Evolutionary conservation across 257 asterid genomes (phyloP).

Genomic region (Schizonepeta tenuifolia): DNA sequence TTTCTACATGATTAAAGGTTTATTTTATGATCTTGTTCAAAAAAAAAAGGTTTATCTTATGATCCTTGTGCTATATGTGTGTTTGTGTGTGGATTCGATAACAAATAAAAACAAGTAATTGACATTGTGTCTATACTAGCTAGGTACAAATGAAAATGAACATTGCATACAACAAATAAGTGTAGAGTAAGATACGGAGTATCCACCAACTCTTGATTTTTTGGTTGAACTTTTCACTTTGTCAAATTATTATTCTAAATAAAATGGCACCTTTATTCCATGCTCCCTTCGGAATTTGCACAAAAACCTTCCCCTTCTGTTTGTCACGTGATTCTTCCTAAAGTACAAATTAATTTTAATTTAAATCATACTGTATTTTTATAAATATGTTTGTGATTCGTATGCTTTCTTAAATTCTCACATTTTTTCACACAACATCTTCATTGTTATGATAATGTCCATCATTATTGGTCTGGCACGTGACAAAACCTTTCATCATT

Average conservation of each 20-base stretch:
- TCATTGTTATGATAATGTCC: constrained; percentile 62
- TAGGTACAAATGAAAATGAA: constrained; percentile 15
- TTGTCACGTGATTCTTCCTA: constrained; percentile 48
- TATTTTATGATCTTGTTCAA: no score
- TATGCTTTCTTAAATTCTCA: constrained; percentile 59
- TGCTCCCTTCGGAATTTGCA: constrained; percentile 31
- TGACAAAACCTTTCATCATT: constrained; percentile 43
- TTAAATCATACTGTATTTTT: constrained; percentile 25
- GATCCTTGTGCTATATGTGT: no score
- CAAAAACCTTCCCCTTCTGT: constrained; percentile 20
- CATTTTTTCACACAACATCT: constrained; percentile 46
- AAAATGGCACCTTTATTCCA: constrained; percentile 32
- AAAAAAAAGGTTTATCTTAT: no score
- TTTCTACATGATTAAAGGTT: no score
- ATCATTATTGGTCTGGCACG: constrained; percentile 65
- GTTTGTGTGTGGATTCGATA: no score
- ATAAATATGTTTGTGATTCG: constrained; percentile 21
- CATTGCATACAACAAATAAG: constrained; percentile 7
- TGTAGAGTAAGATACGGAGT: constrained; percentile 29
- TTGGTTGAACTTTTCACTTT: constrained; percentile 46
- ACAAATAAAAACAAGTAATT: no score
- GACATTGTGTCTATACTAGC: no score
- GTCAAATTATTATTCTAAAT: constrained; percentile 45
- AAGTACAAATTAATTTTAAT: constrained; percentile 18
- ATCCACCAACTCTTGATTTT: constrained; percentile 41